Base-by-base conservation (phyloP, 805 yeast species). In the Saturnispora ahearnii region DNA sequence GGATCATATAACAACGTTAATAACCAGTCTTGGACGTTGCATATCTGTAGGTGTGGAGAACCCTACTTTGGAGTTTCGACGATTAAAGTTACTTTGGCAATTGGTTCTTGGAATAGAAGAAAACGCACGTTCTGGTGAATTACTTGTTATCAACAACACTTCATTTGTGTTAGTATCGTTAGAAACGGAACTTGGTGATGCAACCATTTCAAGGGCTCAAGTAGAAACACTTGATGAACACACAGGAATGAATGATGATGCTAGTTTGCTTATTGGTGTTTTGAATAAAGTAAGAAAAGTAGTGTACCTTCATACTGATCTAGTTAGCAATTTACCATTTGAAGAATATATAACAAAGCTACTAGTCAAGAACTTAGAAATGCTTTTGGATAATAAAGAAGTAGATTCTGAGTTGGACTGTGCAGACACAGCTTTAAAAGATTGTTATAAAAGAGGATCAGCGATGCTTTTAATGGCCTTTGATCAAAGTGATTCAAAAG, bases 211-310 rank as follows among this genome's bases (percentile, higher is more conserved):
- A 12, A 26, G 34, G 33, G 28, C 21, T 5, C 45, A 47, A 26
- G 13, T 47, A 8, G 50, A 47, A 24, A 11, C 12, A 13, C n/a
- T 47, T 12, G 50, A 47, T 18, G 7, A 4, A 15, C 45, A 40
- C 12, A 41, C 13, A 12, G 45, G 33, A 9, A 22, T n/a, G 22
- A 32, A 47, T 15, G 33, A 41, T 15, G 50, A 47, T 28, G 50
- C 50, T 4, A 47, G 50, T 28, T 29, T 33, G 34, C 32, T 28
- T n/a, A 47, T 47, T 47, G 50, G 50, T 6, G 37, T 48, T 21
- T 18, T 48, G 22, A 48, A 48, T 36, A 48, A 48, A 29, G 46
- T 48, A 9, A 28, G 50, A 43, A 42, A 42, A 30, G 42, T 36
- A 10, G 43, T 48, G n/a, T 41, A 33, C 22, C 45, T 41, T 26